Conservation (phyloP, 495 filamentous ascomycete genomes). For the Oleoguttula mirabilis region DNA sequence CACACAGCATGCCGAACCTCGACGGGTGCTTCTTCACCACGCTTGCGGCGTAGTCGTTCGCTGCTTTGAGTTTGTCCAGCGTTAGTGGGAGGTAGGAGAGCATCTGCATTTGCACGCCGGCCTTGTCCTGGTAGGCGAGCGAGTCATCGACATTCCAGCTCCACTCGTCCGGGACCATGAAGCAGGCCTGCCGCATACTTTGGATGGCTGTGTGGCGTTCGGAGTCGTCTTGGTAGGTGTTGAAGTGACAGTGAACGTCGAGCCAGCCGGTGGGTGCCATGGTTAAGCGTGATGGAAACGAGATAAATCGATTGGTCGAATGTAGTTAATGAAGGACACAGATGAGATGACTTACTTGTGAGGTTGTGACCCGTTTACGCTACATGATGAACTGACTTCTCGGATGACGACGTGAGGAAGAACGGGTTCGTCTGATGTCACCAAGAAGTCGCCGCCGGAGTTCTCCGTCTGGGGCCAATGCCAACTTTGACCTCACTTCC, state of each 20-base stretch:
- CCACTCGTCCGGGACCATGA: background rate
- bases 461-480: no score
- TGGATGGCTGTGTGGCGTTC: background rate
- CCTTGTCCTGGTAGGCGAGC: background rate
- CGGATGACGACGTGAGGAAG: no score
- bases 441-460: no score
- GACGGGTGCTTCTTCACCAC: background rate
- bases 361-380: no score
- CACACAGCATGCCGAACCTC: background rate
- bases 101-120: background rate
- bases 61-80: background rate
- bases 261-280: background rate
- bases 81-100: background rate
- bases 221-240: background rate
- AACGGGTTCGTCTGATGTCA: no score
- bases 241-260: background rate
- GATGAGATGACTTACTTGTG: no score
- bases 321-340: no score
- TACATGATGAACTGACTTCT: no score
- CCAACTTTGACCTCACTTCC: no score
- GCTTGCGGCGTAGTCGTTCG: background rate
- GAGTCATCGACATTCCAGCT: background rate
- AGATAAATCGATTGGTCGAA: no score
- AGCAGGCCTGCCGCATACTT: background rate
- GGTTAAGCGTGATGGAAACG: no score